Base-by-base conservation (phyloP, 371 early-diverging fungal species). In the Syncephalastrum sp. region DNA sequence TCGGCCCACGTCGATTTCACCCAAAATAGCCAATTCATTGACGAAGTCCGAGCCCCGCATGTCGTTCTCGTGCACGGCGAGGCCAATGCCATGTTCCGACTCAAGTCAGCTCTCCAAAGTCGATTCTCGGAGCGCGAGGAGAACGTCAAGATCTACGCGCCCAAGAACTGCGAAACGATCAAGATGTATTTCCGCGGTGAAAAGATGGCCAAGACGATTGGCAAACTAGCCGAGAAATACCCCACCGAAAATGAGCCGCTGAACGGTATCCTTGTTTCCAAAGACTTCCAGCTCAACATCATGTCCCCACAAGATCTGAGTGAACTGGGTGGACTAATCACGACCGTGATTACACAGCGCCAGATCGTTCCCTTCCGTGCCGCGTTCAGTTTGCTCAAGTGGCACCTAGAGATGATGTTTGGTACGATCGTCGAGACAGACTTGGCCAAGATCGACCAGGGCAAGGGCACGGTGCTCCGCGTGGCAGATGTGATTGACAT, bases 11-110 rank as follows among this genome's bases (percentile, higher is more conserved):
- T 99, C 8, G 99, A 99, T 75, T 99, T 90, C 70, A 86, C 93
- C 5, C 99, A 99, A 75, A 99, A 99, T 78, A 89, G 90, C 51
- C 86, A 92, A 65, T 99, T 99, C 70, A 99, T 99, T 67, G 95
- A 99, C 56, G 94, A 93, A 55, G 93, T 99, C 42, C 89, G 90
- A 41, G 92, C 99, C 3, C 89, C 92, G n/a, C 89, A 99, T 70
- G 82, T 99, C 46, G 93, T 98, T 21, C 83, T 99, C 42, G 99
- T 99, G 0, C 99, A 99, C 56, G 99, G 99, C 54, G 99, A 99
- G 72, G 84, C 91, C 14, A 98, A 96, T 69, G 94, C 95, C 27
- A 99, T 99, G 99, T 87, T 84, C n/a, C 85, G 99, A 51, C 77
- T 99, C 60, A 89, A 91, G 60, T 88, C 92, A 54, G 98, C 99